These are phyloP conservation scores for Dioscorea cayenensis DNA, from an alignment of 116 monocot species.

Conservation along the genomic window DNA sequence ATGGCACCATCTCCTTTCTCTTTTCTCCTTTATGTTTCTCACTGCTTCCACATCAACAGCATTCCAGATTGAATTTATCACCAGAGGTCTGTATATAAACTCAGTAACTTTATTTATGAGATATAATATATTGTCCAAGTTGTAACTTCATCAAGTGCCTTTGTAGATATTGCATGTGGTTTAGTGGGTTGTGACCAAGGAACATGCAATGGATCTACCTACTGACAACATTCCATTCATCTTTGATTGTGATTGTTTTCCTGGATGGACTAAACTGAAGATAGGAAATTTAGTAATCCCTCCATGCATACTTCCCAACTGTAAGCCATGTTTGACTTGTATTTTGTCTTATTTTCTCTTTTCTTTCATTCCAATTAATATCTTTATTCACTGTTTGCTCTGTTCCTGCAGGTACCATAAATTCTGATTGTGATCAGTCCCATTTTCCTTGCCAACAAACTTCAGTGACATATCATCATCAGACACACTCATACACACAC, in stretches of 20 bases:
- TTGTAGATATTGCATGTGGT: background rate
- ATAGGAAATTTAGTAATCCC: conserved; percentile 3
- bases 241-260: conserved; percentile 13
- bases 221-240: background rate
- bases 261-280: conserved; percentile 18
- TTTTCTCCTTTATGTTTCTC: too few relatives aligned
- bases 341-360: background rate
- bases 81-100: too few relatives aligned
- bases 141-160: background rate
- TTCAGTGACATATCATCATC: background rate
- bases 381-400: background rate
- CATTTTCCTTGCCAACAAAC: background rate
- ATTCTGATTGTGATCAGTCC: background rate
- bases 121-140: too few relatives aligned
- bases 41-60: too few relatives aligned
- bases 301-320: conserved; percentile 29
- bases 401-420: background rate
- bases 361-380: background rate
- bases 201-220: background rate
- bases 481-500: too few relatives aligned
- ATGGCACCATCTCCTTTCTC: too few relatives aligned
- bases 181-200: background rate
- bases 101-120: too few relatives aligned
- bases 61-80: too few relatives aligned
- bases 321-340: conserved; percentile 6